Percentiles rank a stretch among this genome's conserved stretches.
These are phyloP conservation scores for Amyloporia xantha DNA, from an alignment of 768 basidiomycete species.

Conservation along the genomic window DNA sequence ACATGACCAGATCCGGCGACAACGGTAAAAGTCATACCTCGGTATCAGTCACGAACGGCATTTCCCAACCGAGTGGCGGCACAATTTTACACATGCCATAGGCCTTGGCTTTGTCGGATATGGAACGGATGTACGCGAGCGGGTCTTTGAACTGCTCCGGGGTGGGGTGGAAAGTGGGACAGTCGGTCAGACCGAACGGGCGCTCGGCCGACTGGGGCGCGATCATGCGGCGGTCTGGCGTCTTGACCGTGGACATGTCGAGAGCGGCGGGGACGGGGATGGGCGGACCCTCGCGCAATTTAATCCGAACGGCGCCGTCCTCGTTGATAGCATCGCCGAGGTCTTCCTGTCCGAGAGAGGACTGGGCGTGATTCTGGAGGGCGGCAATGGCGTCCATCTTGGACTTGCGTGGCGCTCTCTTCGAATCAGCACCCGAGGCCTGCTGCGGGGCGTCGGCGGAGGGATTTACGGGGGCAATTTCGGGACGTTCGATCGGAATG, in stretches of 20 bases:
- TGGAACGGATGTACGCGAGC: conserved; percentile 84
- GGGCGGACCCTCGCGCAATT: conserved; percentile 32
- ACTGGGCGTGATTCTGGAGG: conserved; percentile 59
- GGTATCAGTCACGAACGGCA: conserved; percentile 93
- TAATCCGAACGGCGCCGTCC: conserved; percentile 40
- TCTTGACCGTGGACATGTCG: conserved; percentile 70
- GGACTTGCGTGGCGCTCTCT: conserved; percentile 80
- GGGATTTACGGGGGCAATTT: conserved; percentile 7
- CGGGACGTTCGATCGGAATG: conserved; percentile 44
- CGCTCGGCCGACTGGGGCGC: conserved; percentile 42
- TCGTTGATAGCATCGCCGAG: conserved; percentile 38
- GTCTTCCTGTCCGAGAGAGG: conserved; percentile 48
- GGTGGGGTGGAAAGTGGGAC: conserved; percentile 84
- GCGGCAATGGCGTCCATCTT: conserved; percentile 85
- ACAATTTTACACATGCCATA: conserved; percentile 96
- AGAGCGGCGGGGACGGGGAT: conserved; percentile 58
- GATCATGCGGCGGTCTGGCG: conserved; percentile 42
- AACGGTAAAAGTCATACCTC: conserved; percentile 48
- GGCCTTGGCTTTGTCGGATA: conserved; percentile 59
- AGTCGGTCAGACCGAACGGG: conserved; percentile 83
- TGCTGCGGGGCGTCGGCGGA: conserved; percentile 25
- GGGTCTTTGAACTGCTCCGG: conserved; percentile 92
- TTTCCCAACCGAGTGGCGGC: conserved; percentile 89
- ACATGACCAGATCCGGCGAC: conserved; percentile 21
- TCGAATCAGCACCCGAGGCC: conserved; percentile 32